Evolutionary conservation across 169 alveolate species (phyloP), one percentile per base, ranked within the genome.

Genomic region (Plasmodium billcollinsi): DNA sequence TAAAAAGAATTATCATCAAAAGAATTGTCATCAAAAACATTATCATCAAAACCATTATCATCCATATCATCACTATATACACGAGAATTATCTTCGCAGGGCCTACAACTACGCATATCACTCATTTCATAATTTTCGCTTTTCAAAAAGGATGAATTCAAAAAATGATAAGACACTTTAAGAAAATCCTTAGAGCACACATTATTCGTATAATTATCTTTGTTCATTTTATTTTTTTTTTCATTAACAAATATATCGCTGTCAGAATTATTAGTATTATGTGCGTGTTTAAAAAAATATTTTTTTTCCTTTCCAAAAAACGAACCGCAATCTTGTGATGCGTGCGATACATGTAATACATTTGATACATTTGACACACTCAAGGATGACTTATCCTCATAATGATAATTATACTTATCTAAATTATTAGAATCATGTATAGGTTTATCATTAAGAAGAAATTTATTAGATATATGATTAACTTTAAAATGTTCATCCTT

Each of bases 101-200:
- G 18, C 2, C 24, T 56, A 18, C 18, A 56, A 56, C 2, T 18
- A 18, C 29, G 1, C 14, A 21, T 18, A 18, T 62, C 71, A 24
- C 33, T 62, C 12, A 62, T 15, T 62, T 62, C 45, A 62, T 62
- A n/a, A 24, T 62, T 21, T 24, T 62, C 50, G 26, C 14, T 67
- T 29, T 67, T 45, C 15, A 58, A 67, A 67, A 67, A 67, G n/a
- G 47, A 12, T 43, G 21, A 39, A 21, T 67, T 39, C 8, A 67
- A 7, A 39, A 7, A 43, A 39, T 67, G 8, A 43, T 67, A 39
- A 21, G 74, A 67, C 14, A 15, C 2, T 15, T 43, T 39, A 15
- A 67, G 18, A 45, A 45, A 67, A 2, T 67, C 0, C 2, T 67
- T 20, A 15, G 0, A 39, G 26, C 7, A 8, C 1, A 33, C 1